Base-by-base conservation (phyloP, 2,329 filamentous ascomycete genomes). In the Botrytis aclada region DNA sequence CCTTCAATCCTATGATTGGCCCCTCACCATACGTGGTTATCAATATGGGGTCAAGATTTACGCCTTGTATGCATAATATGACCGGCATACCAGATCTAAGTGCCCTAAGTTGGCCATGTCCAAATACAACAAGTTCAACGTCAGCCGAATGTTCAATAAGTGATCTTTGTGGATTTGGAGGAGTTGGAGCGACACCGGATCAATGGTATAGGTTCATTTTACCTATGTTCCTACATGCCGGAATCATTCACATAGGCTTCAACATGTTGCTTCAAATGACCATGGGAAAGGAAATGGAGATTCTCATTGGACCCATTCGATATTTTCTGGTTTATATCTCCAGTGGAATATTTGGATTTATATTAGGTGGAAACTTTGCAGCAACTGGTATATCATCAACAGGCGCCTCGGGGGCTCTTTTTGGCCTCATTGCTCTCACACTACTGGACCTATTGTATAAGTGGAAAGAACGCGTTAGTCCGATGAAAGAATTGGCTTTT, bases 121-220 rank as follows among this genome's bases (percentile, higher is more conserved):
- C 96, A 2, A 94, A 93, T 79, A 88, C 91, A 0, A 95, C 92
- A 0, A 88, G 88, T 1, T 84, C 84, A 34, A 86, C 83, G 18
- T 83, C 82, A 54, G 86, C 87, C 74, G 78, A 84, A n/a, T 99
- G 96, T 83, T 86, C 89, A 0, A 87, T 99, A 16, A 91, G 89
- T 16, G 84, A 95, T 25, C 87, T 97, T 25, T 99, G 96, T 82
- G 95, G 95, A 41, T 96, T 98, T 79, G 85, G 84, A 71, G 80
- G 86, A 72, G 80, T 81, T 41, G 77, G 84, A 71, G 85, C 88
- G 78, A 83, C 75, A 16, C 96, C 96, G 0, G 90, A 98, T 80
- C 96, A 99, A 82, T 99, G 96, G 96, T 99, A 89, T 83, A 92
- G 96, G 74, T 98, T 99, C 84, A 98, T 99, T 80, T 85, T 92